Conservation (phyloP, 768 basidiomycete genomes). For the Tulasnella sp. region DNA sequence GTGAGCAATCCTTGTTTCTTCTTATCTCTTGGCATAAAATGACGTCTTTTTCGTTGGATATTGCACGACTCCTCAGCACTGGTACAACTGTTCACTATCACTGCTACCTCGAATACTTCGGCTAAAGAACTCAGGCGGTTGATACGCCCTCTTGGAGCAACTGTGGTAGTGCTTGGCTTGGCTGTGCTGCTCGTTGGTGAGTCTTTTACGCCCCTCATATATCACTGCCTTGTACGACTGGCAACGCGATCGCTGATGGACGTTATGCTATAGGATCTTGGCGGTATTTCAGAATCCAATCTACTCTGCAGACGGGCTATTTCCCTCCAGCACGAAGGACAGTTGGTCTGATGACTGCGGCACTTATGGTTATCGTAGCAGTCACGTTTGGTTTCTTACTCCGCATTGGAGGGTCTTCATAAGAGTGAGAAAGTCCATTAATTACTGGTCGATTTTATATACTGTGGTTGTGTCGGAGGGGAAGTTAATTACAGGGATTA, state of each 20-base stretch:
- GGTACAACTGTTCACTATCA: constrained; percentile 58
- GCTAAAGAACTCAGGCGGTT: constrained; percentile 41
- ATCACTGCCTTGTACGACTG: neutral
- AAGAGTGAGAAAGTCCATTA: neutral
- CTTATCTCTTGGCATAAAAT: constrained; percentile 16
- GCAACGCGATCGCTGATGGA: neutral
- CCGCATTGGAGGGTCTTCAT: constrained; percentile 38
- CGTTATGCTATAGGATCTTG: constrained; percentile 47
- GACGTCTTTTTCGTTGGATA: neutral
- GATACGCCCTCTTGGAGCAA: constrained; percentile 59
- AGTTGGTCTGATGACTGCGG: constrained; percentile 48
- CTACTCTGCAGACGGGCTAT: constrained; percentile 53
- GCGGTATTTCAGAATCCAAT: constrained; percentile 61
- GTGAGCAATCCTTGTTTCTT: constrained; percentile 46
- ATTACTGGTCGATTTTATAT: neutral
- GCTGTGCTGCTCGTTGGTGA: constrained; percentile 55
- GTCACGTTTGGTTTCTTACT: constrained; percentile 53
- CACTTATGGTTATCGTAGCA: constrained; percentile 49
- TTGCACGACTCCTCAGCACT: constrained; percentile 48
- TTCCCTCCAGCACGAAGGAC: constrained; percentile 59
- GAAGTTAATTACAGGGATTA: neutral
- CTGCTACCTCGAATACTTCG: constrained; percentile 21
- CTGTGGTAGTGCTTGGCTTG: constrained; percentile 53
- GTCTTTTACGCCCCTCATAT: constrained; percentile 36
- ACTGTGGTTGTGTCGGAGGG: neutral